Evolutionary conservation across 257 asterid genomes (phyloP).

Genomic region (Solanum tarijense): DNA sequence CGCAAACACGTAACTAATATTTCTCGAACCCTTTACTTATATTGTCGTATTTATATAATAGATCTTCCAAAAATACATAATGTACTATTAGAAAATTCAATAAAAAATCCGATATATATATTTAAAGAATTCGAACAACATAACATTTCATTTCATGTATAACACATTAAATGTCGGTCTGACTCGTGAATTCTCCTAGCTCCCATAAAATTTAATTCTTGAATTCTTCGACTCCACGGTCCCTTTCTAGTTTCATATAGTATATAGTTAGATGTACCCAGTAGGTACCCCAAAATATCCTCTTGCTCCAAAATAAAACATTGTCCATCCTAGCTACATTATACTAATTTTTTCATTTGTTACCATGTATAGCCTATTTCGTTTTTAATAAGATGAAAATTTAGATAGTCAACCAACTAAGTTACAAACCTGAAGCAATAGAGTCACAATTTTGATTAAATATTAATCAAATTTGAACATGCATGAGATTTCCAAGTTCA

Average conservation of each 20-base stretch:
- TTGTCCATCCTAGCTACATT: not conserved
- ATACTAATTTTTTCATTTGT: not conserved
- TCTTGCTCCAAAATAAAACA: not conserved
- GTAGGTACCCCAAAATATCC: not conserved
- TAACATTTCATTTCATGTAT: too few species aligned
- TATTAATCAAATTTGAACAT: not conserved
- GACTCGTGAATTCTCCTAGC: not conserved
- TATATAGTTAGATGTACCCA: too few species aligned
- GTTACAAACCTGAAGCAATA: not conserved
- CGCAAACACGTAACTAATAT: not conserved
- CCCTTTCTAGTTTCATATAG: not conserved
- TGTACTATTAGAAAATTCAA: not conserved
- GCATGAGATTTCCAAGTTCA: not conserved
- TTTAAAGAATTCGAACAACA: too few species aligned
- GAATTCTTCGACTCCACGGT: not conserved
- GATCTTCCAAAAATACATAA: not conserved
- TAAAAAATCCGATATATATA: rapidly evolving
- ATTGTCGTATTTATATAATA: not conserved
- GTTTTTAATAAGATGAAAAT: too few species aligned
- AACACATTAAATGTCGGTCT: not conserved
- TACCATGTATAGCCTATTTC: not conserved
- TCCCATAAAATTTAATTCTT: not conserved
- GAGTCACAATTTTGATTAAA: not conserved
- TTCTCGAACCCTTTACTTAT: not conserved
- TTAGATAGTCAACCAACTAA: too few species aligned